Evolutionary conservation across 2,329 filamentous ascomycete genomes (phyloP).

Genomic region (Diaporthe citriasiana): DNA sequence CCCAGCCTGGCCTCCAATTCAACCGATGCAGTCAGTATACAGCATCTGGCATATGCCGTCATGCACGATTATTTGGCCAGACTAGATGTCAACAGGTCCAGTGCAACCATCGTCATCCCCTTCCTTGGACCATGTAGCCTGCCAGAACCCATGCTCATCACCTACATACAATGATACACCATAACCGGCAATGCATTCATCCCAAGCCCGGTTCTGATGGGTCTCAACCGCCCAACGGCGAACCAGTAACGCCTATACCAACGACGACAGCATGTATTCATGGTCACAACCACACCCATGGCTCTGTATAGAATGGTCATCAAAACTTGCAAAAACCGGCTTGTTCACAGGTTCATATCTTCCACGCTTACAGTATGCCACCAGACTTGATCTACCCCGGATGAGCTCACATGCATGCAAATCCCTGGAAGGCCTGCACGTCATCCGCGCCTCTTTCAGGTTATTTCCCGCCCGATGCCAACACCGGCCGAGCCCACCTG

Average conservation of each 20-base stretch:
- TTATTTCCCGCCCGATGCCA: constrained; percentile 26
- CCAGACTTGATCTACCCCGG: not conserved
- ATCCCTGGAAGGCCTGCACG: constrained; percentile 29
- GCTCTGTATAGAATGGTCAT: not conserved
- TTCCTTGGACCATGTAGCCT: not conserved
- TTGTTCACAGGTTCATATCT: not conserved
- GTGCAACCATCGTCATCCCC: not conserved
- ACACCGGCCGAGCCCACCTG: constrained; percentile 23
- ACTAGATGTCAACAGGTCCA: not conserved
- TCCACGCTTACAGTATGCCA: not conserved
- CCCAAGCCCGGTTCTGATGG: constrained; percentile 1
- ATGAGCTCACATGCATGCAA: constrained; percentile 33
- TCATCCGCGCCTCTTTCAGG: constrained; percentile 40
- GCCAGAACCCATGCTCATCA: not conserved
- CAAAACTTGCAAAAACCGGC: constrained; percentile 1
- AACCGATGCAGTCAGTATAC: not conserved
- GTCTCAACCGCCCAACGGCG: not conserved
- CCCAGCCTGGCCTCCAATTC: not conserved
- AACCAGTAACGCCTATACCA: not conserved
- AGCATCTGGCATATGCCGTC: not conserved
- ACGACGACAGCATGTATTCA: not conserved
- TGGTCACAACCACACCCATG: not conserved
- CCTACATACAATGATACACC: not conserved
- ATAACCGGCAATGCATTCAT: not conserved
- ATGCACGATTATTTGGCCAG: not conserved